Evolutionary conservation across 2,329 filamentous ascomycete genomes (phyloP).

Genomic region (Fusarium hostae): DNA sequence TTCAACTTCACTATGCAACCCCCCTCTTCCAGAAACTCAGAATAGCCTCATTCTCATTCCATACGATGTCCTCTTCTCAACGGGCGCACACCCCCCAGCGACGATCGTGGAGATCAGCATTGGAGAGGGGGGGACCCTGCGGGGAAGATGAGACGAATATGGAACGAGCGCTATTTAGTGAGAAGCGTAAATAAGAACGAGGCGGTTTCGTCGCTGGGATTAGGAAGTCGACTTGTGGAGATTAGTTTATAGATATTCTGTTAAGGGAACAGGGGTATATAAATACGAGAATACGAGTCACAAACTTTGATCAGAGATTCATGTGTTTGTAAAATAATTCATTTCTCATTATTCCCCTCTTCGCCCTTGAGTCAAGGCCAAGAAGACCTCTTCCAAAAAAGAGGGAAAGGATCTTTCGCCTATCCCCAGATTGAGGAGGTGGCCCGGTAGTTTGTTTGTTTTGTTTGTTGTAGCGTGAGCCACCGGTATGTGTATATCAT

Average conservation of each 20-base stretch:
- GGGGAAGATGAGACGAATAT: conserved; percentile 20
- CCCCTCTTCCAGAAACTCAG: not conserved
- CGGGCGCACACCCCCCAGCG: conserved; percentile 5
- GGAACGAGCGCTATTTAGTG: conserved; percentile 1
- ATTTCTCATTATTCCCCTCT: conserved; percentile 16
- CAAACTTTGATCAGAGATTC: not conserved
- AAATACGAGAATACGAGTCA: conserved; percentile 7
- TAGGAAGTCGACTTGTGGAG: conserved; percentile 7
- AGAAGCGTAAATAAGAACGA: not conserved
- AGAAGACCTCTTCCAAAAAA: not conserved
- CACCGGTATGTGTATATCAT: conserved; percentile 40
- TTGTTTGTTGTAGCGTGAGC: conserved; percentile 34
- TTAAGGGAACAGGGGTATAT: conserved; percentile 10
- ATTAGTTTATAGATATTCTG: not conserved
- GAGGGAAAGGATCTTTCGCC: not conserved
- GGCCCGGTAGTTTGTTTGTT: conserved; percentile 12
- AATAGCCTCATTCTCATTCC: conserved; percentile 27
- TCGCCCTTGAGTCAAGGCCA: not conserved
- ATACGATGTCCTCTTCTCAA: not conserved
- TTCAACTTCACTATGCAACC: not conserved
- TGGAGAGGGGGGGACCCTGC: conserved; percentile 20
- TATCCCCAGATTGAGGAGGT: conserved; percentile 8
- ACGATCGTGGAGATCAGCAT: conserved; percentile 21
- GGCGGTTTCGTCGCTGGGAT: conserved; percentile 3
- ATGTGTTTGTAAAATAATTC: conserved; percentile 4